A percentile compares a stretch with the other conserved stretches of the same genome.
phyloP scores from a whole-genome alignment of 2,329 filamentous ascomycete genomes.

The Fusarium globosum region DNA sequence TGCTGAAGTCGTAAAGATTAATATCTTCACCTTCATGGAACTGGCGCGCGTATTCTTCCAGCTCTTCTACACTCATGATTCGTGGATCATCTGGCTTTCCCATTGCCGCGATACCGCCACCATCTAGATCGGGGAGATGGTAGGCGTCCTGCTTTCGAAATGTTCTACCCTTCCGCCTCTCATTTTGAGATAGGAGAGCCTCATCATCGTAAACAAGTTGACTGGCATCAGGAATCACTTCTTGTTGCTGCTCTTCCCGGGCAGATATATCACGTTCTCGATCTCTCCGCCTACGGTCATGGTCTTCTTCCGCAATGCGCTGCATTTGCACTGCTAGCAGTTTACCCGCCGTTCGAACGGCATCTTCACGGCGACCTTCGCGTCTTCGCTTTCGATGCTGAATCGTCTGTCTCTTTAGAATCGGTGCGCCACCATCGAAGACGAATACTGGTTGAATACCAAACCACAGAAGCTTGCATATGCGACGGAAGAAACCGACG shows the following conservation, averaged over 20 bases:
- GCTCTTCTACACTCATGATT: constrained; percentile 94
- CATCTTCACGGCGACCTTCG: constrained; percentile 93
- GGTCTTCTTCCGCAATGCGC: constrained; percentile 86
- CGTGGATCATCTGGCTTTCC: constrained; percentile 90
- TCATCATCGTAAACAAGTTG: constrained; percentile 93
- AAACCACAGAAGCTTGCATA: constrained; percentile 97
- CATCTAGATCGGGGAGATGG: constrained; percentile 88
- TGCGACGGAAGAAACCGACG: constrained; percentile 96
- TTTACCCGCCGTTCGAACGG: constrained; percentile 88
- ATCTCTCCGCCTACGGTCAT: constrained; percentile 67
- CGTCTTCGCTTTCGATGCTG: constrained; percentile 79
- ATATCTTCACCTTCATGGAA: constrained; percentile 95
- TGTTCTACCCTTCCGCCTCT: constrained; percentile 77
- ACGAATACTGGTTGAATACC: constrained; percentile 98
- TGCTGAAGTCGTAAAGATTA: constrained; percentile 93
- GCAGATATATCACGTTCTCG: constrained; percentile 58
- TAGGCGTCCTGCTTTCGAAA: constrained; percentile 96
- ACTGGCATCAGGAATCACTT: constrained; percentile 73
- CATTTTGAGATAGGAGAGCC: constrained; percentile 79
- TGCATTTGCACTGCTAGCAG: constrained; percentile 95
- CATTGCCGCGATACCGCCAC: constrained; percentile 83
- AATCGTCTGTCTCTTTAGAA: constrained; percentile 92
- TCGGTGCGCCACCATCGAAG: constrained; percentile 94
- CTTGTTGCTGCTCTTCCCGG: constrained; percentile 63
- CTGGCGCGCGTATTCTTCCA: constrained; percentile 93